Evolutionary conservation across 345 rosid genomes (phyloP).

Genomic region (Durio zibethinus): DNA sequence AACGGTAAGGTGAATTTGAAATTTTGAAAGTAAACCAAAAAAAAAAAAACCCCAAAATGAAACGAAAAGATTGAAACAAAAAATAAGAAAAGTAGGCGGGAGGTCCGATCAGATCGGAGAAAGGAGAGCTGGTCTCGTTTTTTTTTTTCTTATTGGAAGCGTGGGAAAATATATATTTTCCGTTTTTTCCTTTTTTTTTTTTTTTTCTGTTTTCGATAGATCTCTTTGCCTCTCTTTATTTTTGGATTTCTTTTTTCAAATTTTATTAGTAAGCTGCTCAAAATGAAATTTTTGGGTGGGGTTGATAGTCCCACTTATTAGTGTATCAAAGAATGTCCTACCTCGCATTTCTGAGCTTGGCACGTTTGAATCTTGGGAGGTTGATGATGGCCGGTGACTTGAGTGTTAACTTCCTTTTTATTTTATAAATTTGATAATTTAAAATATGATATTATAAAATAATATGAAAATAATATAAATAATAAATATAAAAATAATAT

Average conservation of each 20-base stretch:
- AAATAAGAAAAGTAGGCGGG: not conserved
- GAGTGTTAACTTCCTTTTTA: too few species aligned
- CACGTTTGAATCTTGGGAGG: too few species aligned
- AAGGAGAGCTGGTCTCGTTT: not conserved
- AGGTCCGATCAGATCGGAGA: conserved; percentile 19
- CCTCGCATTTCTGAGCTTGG: too few species aligned
- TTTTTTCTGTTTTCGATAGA: not conserved
- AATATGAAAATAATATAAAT: too few species aligned
- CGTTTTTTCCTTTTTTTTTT: not conserved
- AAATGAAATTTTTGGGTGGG: too few species aligned
- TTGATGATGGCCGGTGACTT: too few species aligned
- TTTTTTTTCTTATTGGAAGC: not conserved
- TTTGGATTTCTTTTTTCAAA: not conserved
- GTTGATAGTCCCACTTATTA: too few species aligned
- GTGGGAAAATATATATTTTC: not conserved
- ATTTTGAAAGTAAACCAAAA: not conserved
- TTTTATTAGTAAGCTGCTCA: too few species aligned
- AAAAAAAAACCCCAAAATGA: not conserved
- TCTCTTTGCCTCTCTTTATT: not conserved
- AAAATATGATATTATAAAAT: too few species aligned
- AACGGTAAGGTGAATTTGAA: not conserved
- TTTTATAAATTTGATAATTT: too few species aligned
- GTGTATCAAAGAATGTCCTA: too few species aligned
- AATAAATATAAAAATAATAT: too few species aligned
- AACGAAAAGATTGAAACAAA: not conserved